Conservation (phyloP, 2,329 filamentous ascomycete genomes). For the Venturia asperata region DNA sequence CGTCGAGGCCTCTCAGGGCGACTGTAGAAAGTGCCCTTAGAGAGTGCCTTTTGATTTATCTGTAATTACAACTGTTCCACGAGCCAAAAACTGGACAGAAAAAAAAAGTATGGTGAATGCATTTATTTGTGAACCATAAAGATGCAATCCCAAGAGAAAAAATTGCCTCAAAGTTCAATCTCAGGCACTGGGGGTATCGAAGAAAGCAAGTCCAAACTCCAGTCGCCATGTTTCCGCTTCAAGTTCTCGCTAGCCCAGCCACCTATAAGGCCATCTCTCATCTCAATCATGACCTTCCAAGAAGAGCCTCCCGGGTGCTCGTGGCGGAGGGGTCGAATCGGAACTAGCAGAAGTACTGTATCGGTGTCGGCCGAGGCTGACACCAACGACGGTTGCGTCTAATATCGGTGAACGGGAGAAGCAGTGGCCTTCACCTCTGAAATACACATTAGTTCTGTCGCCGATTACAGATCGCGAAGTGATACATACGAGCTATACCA, state of each 20-base stretch:
- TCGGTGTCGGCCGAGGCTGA: background rate
- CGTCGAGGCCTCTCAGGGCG: too few species aligned
- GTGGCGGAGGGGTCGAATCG: background rate
- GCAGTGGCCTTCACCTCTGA: background rate
- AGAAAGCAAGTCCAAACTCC: background rate
- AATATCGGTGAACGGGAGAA: background rate
- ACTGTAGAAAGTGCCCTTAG: too few species aligned
- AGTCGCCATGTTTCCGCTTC: background rate
- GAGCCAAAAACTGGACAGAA: background rate
- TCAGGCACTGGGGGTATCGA: background rate
- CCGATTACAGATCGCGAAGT: background rate
- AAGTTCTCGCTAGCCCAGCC: background rate
- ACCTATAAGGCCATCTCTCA: background rate
- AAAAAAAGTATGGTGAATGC: background rate
- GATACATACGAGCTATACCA: background rate
- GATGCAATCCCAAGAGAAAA: background rate
- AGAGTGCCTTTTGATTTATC: too few species aligned
- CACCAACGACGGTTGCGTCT: background rate
- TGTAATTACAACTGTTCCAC: too few species aligned
- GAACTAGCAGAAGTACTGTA: background rate
- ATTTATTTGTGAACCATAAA: background rate
- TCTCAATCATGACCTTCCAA: background rate
- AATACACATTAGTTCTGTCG: background rate
- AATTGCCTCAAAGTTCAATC: background rate
- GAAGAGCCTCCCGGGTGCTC: too few species aligned